Evolutionary conservation across 2,329 filamentous ascomycete species (phyloP).

Genomic region (Purpureocillium lavendulum): DNA sequence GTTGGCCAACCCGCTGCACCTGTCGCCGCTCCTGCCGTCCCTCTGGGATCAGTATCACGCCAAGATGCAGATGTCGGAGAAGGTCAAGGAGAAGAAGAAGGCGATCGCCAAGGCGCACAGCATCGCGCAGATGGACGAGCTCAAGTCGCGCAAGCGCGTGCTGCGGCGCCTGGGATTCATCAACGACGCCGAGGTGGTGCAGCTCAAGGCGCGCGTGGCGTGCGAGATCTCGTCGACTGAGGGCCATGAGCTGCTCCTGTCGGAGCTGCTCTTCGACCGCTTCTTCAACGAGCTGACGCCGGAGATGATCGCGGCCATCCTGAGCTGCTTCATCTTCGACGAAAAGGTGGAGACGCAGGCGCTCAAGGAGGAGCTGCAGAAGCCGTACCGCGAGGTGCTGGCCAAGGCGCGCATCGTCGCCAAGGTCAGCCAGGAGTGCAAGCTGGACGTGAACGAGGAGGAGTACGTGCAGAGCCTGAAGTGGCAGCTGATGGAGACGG

Average conservation of each 20-base stretch:
- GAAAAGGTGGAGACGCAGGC: constrained; percentile 78
- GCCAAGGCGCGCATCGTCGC: constrained; percentile 80
- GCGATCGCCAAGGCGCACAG: constrained; percentile 77
- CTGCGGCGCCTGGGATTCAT: constrained; percentile 91
- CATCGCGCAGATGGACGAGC: constrained; percentile 87
- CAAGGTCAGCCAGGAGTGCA: constrained; percentile 91
- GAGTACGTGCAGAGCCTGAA: constrained; percentile 88
- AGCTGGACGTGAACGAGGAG: constrained; percentile 88
- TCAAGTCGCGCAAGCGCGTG: constrained; percentile 93
- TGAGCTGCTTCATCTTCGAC: constrained; percentile 96
- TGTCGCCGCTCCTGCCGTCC: constrained; percentile 73
- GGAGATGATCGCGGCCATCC: constrained; percentile 75
- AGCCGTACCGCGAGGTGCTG: constrained; percentile 80
- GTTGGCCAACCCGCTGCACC: constrained; percentile 82
- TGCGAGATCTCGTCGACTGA: constrained; percentile 91
- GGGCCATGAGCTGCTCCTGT: constrained; percentile 87
- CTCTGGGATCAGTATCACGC: constrained; percentile 80
- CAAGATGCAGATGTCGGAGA: constrained; percentile 67
- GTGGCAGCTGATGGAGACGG: constrained; percentile 94
- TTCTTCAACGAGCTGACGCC: constrained; percentile 96
- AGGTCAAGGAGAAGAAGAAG: constrained; percentile 85
- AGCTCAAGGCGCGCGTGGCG: constrained; percentile 93
- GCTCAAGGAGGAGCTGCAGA: constrained; percentile 75
- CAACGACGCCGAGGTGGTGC: constrained; percentile 89
- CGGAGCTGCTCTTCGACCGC: constrained; percentile 88